Evolutionary conservation across 1,284 basidiomycete species (phyloP).

Genomic region (Cryptococcus sp.): DNA sequence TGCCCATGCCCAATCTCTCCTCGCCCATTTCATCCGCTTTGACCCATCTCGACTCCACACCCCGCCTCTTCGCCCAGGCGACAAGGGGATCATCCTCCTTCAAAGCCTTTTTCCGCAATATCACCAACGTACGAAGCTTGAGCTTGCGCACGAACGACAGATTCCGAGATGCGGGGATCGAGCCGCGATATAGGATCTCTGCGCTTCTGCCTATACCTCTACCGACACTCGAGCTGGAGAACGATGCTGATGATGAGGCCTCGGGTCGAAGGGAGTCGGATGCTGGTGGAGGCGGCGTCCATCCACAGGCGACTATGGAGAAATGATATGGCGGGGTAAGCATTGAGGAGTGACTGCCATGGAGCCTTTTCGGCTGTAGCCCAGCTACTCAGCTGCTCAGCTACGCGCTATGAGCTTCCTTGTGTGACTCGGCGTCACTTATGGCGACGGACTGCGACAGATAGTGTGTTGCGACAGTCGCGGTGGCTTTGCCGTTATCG

Average conservation of each 20-base stretch:
- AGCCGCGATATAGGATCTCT: slow-evolving; percentile 46
- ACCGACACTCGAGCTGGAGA: too few relatives aligned
- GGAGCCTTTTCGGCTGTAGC: background rate
- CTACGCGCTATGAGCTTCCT: background rate
- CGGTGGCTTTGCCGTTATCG: too few relatives aligned
- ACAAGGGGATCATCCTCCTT: slow-evolving; percentile 33
- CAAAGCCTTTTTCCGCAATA: slow-evolving; percentile 58
- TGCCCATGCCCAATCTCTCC: slow-evolving; percentile 47
- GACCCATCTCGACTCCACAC: slow-evolving; percentile 40
- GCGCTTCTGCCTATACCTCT: background rate
- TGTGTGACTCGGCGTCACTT: too few relatives aligned
- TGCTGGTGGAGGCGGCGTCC: background rate
- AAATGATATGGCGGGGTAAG: slow-evolving; percentile 31
- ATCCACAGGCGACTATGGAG: slow-evolving; percentile 18
- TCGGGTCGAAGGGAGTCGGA: too few relatives aligned
- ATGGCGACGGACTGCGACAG: too few relatives aligned
- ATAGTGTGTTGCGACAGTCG: too few relatives aligned
- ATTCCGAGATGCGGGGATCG: slow-evolving; percentile 42
- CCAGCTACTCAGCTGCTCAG: slow-evolving; percentile 1
- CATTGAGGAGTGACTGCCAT: slow-evolving; percentile 6
- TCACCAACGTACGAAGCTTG: slow-evolving; percentile 61
- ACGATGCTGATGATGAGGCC: too few relatives aligned
- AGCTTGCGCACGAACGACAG: slow-evolving; percentile 48
- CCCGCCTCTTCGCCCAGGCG: slow-evolving; percentile 30
- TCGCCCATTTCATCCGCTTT: slow-evolving; percentile 48